Conservation (phyloP, 78 protist genomes). For the Dictyostelium capitatum region DNA sequence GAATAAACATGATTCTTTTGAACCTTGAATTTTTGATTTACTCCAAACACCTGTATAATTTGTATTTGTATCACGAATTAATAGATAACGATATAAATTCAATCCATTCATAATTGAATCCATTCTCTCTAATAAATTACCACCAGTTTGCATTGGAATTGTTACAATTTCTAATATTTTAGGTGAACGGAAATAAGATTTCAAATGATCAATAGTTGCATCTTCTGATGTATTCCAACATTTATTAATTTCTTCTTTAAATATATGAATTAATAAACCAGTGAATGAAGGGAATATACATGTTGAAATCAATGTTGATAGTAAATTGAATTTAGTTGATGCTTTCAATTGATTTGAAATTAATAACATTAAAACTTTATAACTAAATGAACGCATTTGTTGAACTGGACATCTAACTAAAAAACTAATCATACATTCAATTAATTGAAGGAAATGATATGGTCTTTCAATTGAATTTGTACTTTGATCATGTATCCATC, state of each 20-base stretch:
- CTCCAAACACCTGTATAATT: constrained; percentile 50
- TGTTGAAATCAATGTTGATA: background rate
- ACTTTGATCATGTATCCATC: constrained; percentile 40
- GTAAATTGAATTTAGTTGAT: constrained; percentile 25
- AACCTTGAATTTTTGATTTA: constrained; percentile 8
- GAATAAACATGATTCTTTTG: background rate
- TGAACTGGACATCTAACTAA: constrained; percentile 70
- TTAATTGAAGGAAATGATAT: constrained; percentile 56
- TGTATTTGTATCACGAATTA: constrained; percentile 38
- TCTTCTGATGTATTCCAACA: constrained; percentile 18
- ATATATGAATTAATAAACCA: constrained; percentile 54
- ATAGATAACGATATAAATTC: constrained; percentile 46
- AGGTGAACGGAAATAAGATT: constrained; percentile 51
- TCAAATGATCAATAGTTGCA: background rate
- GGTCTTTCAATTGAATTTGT: constrained; percentile 4
- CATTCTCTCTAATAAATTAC: constrained; percentile 54
- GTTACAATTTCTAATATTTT: constrained; percentile 34
- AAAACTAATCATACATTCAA: constrained; percentile 21
- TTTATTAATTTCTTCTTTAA: constrained; percentile 51
- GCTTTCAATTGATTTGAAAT: background rate
- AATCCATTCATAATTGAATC: constrained; percentile 71
- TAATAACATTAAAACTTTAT: background rate
- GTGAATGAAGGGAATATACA: constrained; percentile 78
- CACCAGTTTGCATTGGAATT: constrained; percentile 42
- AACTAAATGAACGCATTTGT: constrained; percentile 56